Percentiles rank a stretch among this genome's conserved stretches.
Conservation (phyloP, 768 basidiomycete genomes). For the Sarcodon sp. region DNA sequence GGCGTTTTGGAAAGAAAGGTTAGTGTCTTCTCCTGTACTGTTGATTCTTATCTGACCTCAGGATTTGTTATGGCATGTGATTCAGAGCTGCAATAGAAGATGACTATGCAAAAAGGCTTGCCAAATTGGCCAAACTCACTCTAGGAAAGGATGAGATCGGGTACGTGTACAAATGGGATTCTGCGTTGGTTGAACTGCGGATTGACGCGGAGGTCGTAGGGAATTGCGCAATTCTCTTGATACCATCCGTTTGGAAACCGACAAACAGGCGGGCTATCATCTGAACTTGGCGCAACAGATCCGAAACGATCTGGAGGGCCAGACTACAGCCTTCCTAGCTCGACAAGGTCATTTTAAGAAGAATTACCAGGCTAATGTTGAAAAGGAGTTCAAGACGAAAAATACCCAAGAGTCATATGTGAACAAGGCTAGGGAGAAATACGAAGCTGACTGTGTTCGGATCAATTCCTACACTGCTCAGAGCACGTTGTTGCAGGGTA, state of each 20-base stretch:
- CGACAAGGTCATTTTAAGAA: conserved; percentile 67
- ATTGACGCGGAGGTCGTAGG: conserved; percentile 22
- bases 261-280: conserved; percentile 67
- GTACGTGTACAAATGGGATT: conserved; percentile 32
- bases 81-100: conserved; percentile 81
- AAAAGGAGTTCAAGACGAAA: conserved; percentile 86
- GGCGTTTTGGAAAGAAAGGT: conserved; percentile 93
- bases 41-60: too few relatives aligned
- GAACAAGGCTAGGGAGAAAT: conserved; percentile 82
- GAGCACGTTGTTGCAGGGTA: conserved; percentile 81
- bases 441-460: conserved; percentile 82
- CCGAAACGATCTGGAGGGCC: conserved; percentile 61
- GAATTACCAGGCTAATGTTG: conserved; percentile 59
- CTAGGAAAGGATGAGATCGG: conserved; percentile 91
- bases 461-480: conserved; percentile 95
- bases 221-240: conserved; percentile 76
- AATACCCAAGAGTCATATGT: conserved; percentile 81
- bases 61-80: not conserved
- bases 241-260: conserved; percentile 72
- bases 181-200: not conserved
- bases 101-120: conserved; percentile 82
- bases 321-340: conserved; percentile 41
- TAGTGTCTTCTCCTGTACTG: conserved; percentile 12
- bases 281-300: conserved; percentile 63
- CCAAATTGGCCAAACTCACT: conserved; percentile 60